These are phyloP conservation scores for Populus hybrid DNA, from an alignment of 441 rosid species.

Conservation along the genomic window DNA sequence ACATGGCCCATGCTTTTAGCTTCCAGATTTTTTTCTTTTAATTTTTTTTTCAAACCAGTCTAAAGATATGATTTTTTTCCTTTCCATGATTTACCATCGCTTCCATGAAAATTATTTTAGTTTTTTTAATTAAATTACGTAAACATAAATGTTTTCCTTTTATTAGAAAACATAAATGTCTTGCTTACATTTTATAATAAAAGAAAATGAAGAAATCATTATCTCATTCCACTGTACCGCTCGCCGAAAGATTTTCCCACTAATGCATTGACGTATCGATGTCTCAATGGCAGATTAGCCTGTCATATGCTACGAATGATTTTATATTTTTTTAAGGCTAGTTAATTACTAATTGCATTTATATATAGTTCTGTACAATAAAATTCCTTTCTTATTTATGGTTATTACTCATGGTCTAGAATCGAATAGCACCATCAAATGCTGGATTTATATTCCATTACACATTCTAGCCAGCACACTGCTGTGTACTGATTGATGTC, in stretches of 20 bases:
- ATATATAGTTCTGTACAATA: not conserved
- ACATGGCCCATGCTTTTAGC: not conserved
- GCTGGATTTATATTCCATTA: not conserved
- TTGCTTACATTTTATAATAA: not conserved
- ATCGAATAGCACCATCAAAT: not conserved
- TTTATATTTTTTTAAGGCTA: not conserved
- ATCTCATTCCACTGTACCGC: not conserved
- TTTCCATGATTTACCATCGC: not conserved
- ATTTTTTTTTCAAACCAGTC: not conserved
- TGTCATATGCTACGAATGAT: not conserved
- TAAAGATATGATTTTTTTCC: not conserved
- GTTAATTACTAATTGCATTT: not conserved
- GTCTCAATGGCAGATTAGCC: not conserved
- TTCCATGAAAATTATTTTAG: not conserved
- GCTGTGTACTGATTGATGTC: not conserved
- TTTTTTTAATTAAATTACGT: not conserved
- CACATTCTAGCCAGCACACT: not conserved
- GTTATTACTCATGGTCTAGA: not conserved
- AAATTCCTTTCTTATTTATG: not conserved
- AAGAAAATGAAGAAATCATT: not conserved
- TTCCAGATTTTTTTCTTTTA: not conserved
- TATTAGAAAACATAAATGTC: not conserved
- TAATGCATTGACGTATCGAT: not conserved
- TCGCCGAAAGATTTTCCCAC: not conserved
- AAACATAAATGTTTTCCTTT: not conserved